A percentile compares a stretch with the other conserved stretches of the same genome.
phyloP scores from a whole-genome alignment of 352 stramenopile genomes.

The Phytophthora citrophthora region DNA sequence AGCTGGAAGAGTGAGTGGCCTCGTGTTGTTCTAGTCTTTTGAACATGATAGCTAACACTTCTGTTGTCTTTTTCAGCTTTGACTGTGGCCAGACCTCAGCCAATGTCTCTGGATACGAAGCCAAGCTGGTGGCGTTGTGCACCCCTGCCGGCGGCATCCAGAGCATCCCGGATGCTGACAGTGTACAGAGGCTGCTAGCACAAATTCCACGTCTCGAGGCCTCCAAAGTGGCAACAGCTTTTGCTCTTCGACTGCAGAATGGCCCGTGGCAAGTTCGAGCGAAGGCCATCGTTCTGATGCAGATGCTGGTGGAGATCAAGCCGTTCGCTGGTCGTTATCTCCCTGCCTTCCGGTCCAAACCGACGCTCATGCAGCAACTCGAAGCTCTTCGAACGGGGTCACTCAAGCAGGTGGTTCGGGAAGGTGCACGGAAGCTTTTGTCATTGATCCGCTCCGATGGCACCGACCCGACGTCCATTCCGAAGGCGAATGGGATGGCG shows the following conservation, averaged over 20 bases:
- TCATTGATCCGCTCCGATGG: conserved; percentile 66
- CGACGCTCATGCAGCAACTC: conserved; percentile 34
- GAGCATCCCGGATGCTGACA: conserved; percentile 55
- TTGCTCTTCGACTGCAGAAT: conserved; percentile 45
- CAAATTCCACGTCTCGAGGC: conserved; percentile 49
- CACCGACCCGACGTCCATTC: conserved; percentile 43
- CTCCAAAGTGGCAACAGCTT: conserved; percentile 34
- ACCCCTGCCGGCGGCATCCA: conserved; percentile 61
- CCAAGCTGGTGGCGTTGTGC: conserved; percentile 53
- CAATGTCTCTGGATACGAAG: conserved; percentile 41
- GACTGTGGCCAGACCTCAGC: conserved; percentile 20
- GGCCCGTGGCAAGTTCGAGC: conserved; percentile 58
- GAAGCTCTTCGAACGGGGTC: conserved; percentile 41
- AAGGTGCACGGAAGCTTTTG: conserved; percentile 59
- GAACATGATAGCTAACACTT: neutral
- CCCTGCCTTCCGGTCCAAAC: conserved; percentile 32
- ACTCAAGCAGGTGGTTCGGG: conserved; percentile 52
- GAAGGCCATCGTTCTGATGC: conserved; percentile 61
- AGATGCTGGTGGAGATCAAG: conserved; percentile 58
- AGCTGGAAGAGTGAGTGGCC: conserved; percentile 52
- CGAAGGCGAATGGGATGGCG: conserved; percentile 21
- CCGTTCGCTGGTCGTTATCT: conserved; percentile 43
- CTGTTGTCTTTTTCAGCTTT: conserved; percentile 22
- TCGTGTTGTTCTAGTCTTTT: too few species aligned
- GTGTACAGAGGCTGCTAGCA: conserved; percentile 51